phyloP scores from a whole-genome alignment of 371 early-diverging fungal genomes.

The Cokeromyces recurvatus region DNA sequence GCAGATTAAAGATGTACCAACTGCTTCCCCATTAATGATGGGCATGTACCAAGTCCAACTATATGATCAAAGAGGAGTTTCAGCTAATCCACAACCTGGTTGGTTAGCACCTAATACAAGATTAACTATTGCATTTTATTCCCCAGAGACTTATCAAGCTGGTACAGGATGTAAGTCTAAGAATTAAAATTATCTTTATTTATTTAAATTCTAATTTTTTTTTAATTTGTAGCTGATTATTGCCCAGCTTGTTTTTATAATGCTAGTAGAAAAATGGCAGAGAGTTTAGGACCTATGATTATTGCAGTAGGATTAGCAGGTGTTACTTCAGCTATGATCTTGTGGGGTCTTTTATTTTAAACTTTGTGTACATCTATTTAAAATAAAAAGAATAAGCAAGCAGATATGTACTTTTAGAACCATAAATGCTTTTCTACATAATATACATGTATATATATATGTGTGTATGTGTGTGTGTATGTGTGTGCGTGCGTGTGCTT shows the following conservation, averaged over 20 bases:
- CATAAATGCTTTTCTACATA: not conserved
- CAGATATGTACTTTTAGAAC: not conserved
- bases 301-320: slow-evolving; percentile 35
- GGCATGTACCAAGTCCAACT: slow-evolving; percentile 41
- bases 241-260: slow-evolving; percentile 44
- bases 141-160: slow-evolving; percentile 29
- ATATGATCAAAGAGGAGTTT: slow-evolving; percentile 44
- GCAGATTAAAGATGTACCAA: slow-evolving; percentile 34
- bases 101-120: slow-evolving; percentile 31
- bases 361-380: no score
- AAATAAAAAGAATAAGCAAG: not conserved
- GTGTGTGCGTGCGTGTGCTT: no score
- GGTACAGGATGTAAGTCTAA: slow-evolving; percentile 21
- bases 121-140: slow-evolving; percentile 41
- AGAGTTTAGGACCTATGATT: slow-evolving; percentile 23
- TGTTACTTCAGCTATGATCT: slow-evolving; percentile 28
- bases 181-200: not conserved
- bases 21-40: slow-evolving; percentile 39
- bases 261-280: slow-evolving; percentile 21
- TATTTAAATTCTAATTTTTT: not conserved
- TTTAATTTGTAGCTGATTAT: slow-evolving; percentile 20
- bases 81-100: slow-evolving; percentile 30
- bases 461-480: no score
- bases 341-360: slow-evolving; percentile 26
- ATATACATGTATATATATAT: no score